Evolutionary conservation across 495 filamentous ascomycete genomes (phyloP).

Genomic region (Xylaria acuta): DNA sequence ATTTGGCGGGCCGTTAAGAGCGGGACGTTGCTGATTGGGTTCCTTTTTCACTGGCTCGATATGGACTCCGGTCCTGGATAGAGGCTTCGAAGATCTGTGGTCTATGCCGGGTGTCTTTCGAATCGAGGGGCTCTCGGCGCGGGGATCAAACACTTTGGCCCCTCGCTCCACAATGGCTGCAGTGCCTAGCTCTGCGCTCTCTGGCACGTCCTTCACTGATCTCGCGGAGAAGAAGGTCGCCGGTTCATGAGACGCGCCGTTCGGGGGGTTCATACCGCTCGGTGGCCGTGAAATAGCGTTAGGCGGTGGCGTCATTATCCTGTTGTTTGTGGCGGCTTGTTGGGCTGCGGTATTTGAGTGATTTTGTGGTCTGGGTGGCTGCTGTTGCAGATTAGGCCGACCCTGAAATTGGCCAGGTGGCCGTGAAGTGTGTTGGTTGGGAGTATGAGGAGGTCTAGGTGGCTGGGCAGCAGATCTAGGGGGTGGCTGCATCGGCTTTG

Average conservation of each 20-base stretch:
- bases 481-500: slow-evolving; percentile 46
- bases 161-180: slow-evolving; percentile 48
- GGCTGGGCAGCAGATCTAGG: slow-evolving; percentile 37
- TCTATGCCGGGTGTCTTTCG: slow-evolving; percentile 90
- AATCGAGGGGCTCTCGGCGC: slow-evolving; percentile 83
- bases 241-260: slow-evolving; percentile 38
- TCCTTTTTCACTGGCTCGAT: slow-evolving; percentile 44
- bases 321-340: slow-evolving; percentile 36
- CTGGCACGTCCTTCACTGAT: slow-evolving; percentile 58
- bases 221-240: slow-evolving; percentile 80
- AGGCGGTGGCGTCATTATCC: slow-evolving; percentile 32
- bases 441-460: slow-evolving; percentile 45
- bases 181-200: slow-evolving; percentile 37
- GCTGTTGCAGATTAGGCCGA: slow-evolving; percentile 38
- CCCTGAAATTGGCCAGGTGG: slow-evolving; percentile 35
- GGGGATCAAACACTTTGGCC: slow-evolving; percentile 76
- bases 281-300: slow-evolving; percentile 26
- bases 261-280: slow-evolving; percentile 22
- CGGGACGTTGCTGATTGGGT: slow-evolving; percentile 32
- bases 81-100: slow-evolving; percentile 72
- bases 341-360: slow-evolving; percentile 43
- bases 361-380: slow-evolving; percentile 39
- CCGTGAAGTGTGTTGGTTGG: slow-evolving; percentile 43
- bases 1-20: slow-evolving; percentile 19
- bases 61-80: slow-evolving; percentile 57